Evolutionary conservation across 805 yeast genomes (phyloP).

Genomic region (Ogataea angusta): DNA sequence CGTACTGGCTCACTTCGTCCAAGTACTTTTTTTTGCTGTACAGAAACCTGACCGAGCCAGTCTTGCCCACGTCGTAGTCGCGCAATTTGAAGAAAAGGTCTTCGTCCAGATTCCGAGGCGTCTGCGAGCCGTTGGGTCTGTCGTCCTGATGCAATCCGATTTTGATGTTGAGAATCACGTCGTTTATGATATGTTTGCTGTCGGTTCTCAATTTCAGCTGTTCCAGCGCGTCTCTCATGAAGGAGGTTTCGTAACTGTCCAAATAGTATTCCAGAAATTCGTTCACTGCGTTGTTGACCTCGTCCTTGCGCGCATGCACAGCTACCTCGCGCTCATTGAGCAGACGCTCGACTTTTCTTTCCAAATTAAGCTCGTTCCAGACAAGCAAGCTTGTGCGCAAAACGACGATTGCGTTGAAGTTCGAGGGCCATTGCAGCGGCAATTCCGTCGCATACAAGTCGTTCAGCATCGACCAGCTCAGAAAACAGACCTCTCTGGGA

Average conservation of each 20-base stretch:
- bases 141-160: slow-evolving; percentile 24
- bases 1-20: slow-evolving; percentile 24
- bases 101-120: slow-evolving; percentile 4
- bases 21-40: slow-evolving; percentile 28
- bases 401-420: slow-evolving; percentile 67
- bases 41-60: slow-evolving; percentile 33
- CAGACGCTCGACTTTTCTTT: slow-evolving; percentile 9
- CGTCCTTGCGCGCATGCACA: slow-evolving; percentile 7
- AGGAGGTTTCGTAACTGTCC: slow-evolving; percentile 28
- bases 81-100: slow-evolving; percentile 31
- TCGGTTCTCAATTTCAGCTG: slow-evolving; percentile 19
- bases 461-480: slow-evolving; percentile 73
- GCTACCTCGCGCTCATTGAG: slow-evolving; percentile 15
- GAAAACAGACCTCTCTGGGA: slow-evolving; percentile 44
- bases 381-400: slow-evolving; percentile 50
- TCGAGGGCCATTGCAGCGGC: slow-evolving; percentile 68
- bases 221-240: slow-evolving; percentile 20
- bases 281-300: slow-evolving; percentile 15
- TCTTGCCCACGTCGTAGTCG: slow-evolving; percentile 30
- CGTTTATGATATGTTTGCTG: slow-evolving; percentile 25
- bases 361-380: slow-evolving; percentile 23
- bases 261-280: slow-evolving; percentile 32
- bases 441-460: slow-evolving; percentile 72
- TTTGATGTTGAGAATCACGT: slow-evolving; percentile 30
- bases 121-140: background rate